These are phyloP conservation scores for Debaryomycetaceae sp. DNA, from an alignment of 1,139 yeast genomes.

Conservation along the genomic window DNA sequence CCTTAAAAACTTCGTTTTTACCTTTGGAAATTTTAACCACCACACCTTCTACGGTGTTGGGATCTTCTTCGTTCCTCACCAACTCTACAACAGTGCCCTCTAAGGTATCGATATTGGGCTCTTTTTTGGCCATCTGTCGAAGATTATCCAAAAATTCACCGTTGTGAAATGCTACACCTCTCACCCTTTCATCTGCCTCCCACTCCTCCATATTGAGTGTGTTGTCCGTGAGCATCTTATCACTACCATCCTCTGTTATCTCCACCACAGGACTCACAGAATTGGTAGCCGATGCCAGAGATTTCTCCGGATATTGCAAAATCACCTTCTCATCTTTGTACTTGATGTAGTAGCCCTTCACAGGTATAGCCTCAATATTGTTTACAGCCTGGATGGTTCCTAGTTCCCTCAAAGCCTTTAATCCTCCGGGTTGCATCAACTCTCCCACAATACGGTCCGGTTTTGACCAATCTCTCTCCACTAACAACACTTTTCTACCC, in stretches of 20 bases:
- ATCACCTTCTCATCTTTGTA: slow-evolving; percentile 54
- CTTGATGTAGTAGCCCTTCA: slow-evolving; percentile 77
- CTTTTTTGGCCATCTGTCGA: slow-evolving; percentile 64
- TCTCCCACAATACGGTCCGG: slow-evolving; percentile 98
- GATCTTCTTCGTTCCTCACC: slow-evolving; percentile 46
- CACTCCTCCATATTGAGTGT: slow-evolving; percentile 49
- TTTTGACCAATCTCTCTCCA: slow-evolving; percentile 85
- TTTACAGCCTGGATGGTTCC: slow-evolving; percentile 82
- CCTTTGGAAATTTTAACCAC: slow-evolving; percentile 32
- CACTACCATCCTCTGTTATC: slow-evolving; percentile 54
- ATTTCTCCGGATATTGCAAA: slow-evolving; percentile 71
- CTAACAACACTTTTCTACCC: slow-evolving; percentile 71
- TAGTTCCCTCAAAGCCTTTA: slow-evolving; percentile 71
- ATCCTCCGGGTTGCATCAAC: slow-evolving; percentile 92
- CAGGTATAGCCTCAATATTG: slow-evolving; percentile 75
- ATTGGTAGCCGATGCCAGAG: slow-evolving; percentile 39
- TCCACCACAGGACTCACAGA: slow-evolving; percentile 50
- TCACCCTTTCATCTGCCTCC: slow-evolving; percentile 60
- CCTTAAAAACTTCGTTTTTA: slow-evolving; percentile 38
- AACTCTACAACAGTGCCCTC: slow-evolving; percentile 79
- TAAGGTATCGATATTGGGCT: slow-evolving; percentile 68
- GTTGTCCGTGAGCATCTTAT: slow-evolving; percentile 48
- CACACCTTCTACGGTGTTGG: slow-evolving; percentile 66
- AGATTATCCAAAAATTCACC: slow-evolving; percentile 81
- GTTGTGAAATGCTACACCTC: slow-evolving; percentile 89